Conservation (phyloP, 2,329 filamentous ascomycete genomes). For the Monilinia aucupariae region DNA sequence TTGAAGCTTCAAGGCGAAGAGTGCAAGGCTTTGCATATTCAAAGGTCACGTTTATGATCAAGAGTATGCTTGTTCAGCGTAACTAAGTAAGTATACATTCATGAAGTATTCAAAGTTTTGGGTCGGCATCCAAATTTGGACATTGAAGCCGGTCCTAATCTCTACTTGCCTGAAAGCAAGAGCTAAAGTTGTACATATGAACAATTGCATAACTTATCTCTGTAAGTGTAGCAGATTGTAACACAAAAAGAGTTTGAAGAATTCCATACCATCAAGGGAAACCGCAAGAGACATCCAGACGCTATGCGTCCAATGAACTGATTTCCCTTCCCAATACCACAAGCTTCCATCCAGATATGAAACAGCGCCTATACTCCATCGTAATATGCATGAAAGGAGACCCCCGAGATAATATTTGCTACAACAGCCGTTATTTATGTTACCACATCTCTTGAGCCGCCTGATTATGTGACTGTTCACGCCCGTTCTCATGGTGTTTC, state of each 20-base stretch:
- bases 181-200: slow-evolving; percentile 32
- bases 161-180: slow-evolving; percentile 23
- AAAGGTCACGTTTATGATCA: not conserved
- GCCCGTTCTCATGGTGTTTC: slow-evolving; percentile 32
- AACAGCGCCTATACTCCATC: slow-evolving; percentile 34
- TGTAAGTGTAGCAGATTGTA: slow-evolving; percentile 21
- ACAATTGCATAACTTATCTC: slow-evolving; percentile 22
- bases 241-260: slow-evolving; percentile 22
- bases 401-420: slow-evolving; percentile 1
- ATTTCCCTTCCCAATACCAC: slow-evolving; percentile 21
- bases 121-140: slow-evolving; percentile 9
- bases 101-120: slow-evolving; percentile 14
- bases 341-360: slow-evolving; percentile 22
- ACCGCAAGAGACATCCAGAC: slow-evolving; percentile 26
- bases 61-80: not conserved
- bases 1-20: no score
- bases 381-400: slow-evolving; percentile 32
- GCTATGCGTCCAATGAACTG: slow-evolving; percentile 34
- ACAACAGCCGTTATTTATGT: slow-evolving; percentile 14
- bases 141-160: slow-evolving; percentile 25
- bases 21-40: no score
- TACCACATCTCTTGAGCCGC: slow-evolving; percentile 34
- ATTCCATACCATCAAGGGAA: not conserved
- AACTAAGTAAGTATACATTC: not conserved
- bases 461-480: slow-evolving; percentile 22